phyloP scores from a whole-genome alignment of 1,284 basidiomycete species.

The Singerocomus inundabilis region DNA sequence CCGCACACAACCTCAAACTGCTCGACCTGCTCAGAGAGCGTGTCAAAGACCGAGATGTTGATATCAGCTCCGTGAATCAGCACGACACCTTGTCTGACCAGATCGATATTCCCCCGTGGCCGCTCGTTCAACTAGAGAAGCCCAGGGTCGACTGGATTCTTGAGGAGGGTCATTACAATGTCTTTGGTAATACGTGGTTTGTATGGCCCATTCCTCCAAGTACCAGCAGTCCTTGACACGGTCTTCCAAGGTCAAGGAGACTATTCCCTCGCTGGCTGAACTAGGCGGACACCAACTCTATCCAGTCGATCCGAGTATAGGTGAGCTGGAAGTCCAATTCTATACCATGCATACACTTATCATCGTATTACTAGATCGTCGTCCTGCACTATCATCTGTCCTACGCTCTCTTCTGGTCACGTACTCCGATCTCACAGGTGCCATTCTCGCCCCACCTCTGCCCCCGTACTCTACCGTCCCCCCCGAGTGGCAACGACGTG shows the following conservation, averaged over 20 bases:
- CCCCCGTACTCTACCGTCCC: constrained; percentile 43
- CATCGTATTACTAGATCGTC: constrained; percentile 49
- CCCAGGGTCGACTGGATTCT: constrained; percentile 80
- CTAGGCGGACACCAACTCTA: constrained; percentile 71
- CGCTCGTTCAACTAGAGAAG: constrained; percentile 68
- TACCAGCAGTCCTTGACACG: constrained; percentile 13
- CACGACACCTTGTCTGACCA: constrained; percentile 63
- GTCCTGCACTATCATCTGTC: constrained; percentile 65
- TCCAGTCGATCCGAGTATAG: constrained; percentile 62
- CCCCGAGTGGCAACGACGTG: constrained; percentile 68
- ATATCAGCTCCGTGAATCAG: constrained; percentile 49
- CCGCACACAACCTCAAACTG: constrained; percentile 64
- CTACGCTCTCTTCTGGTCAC: constrained; percentile 69
- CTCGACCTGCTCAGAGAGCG: constrained; percentile 60
- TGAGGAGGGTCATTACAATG: constrained; percentile 67
- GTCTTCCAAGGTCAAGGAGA: constrained; percentile 62
- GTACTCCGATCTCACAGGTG: constrained; percentile 62
- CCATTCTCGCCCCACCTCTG: constrained; percentile 63
- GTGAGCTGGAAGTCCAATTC: constrained; percentile 36
- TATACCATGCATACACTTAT: constrained; percentile 8
- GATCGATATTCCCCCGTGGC: constrained; percentile 68
- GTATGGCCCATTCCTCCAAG: constrained; percentile 42
- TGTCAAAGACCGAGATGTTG: constrained; percentile 34
- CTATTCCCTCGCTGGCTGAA: constrained; percentile 68
- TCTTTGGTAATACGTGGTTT: constrained; percentile 81